Percentiles rank a stretch among this genome's conserved stretches.
These are phyloP conservation scores for Chytridiales sp. DNA, from an alignment of 371 early-diverging fungal species.

Conservation along the genomic window DNA sequence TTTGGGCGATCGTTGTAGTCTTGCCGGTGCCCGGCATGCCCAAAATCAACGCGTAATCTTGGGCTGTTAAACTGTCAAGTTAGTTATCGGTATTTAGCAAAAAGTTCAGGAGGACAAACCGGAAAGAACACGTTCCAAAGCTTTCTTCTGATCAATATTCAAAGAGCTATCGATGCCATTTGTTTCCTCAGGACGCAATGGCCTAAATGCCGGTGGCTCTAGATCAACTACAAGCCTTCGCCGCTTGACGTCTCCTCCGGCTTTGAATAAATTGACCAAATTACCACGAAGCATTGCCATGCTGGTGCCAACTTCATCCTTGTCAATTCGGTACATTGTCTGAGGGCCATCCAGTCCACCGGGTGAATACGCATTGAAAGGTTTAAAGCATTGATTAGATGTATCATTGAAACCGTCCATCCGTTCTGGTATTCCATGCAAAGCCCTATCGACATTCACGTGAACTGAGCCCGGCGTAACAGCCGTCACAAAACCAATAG, in stretches of 20 bases:
- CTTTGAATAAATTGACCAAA: conserved; percentile 65
- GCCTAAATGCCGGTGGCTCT: conserved; percentile 61
- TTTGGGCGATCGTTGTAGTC: conserved; percentile 84
- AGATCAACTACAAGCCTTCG: conserved; percentile 82
- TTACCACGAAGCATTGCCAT: conserved; percentile 71
- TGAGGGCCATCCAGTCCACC: neutral
- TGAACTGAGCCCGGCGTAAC: conserved; percentile 51
- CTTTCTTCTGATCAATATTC: conserved; percentile 68
- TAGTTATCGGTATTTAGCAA: conserved; percentile 6
- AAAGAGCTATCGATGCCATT: conserved; percentile 38
- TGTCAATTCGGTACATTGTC: conserved; percentile 74
- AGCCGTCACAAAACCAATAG: conserved; percentile 69
- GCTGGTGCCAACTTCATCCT: conserved; percentile 72
- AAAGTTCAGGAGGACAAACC: conserved; percentile 29
- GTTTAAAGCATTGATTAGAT: conserved; percentile 21
- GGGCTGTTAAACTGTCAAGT: conserved; percentile 43
- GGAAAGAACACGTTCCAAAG: conserved; percentile 57
- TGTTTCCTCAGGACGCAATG: neutral
- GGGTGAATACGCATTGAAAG: neutral
- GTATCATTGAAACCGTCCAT: conserved; percentile 46
- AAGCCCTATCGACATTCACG: conserved; percentile 62
- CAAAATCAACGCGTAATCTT: conserved; percentile 90
- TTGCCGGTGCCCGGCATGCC: conserved; percentile 99
- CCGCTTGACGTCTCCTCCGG: conserved; percentile 50
- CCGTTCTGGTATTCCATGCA: conserved; percentile 62